A percentile compares a stretch with the other conserved stretches of the same genome.
Evolutionary conservation across 129 eudicot species (phyloP).

Genomic region (Rutidosis leptorrhynchoides): DNA sequence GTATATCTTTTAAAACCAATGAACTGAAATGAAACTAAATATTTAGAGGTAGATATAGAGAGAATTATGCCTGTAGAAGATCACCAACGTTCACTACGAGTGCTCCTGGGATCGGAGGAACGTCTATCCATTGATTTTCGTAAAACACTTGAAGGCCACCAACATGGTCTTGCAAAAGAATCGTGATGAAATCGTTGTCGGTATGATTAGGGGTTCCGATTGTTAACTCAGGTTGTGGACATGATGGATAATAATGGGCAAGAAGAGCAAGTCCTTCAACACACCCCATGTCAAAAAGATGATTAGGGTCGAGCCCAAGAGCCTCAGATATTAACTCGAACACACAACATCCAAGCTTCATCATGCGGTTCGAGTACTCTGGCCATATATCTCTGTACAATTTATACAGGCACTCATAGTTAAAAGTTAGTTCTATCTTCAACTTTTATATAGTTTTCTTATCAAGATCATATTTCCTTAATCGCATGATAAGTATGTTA

Average conservation of each 20-base stretch:
- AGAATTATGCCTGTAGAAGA: slow-evolving; percentile 39
- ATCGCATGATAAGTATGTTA: too few species aligned
- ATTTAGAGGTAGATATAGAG: not conserved
- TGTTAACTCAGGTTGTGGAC: slow-evolving; percentile 45
- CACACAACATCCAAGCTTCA: slow-evolving; percentile 31
- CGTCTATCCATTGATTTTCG: slow-evolving; percentile 47
- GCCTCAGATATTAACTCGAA: slow-evolving; percentile 45
- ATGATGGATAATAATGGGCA: slow-evolving; percentile 42
- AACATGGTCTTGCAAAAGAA: slow-evolving; percentile 48
- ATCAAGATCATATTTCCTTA: too few species aligned
- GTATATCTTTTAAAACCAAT: not conserved
- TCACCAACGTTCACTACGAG: slow-evolving; percentile 44
- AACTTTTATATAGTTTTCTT: too few species aligned
- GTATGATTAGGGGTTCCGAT: slow-evolving; percentile 29
- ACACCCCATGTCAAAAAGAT: slow-evolving; percentile 40
- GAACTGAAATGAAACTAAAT: not conserved
- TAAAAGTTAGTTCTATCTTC: not conserved
- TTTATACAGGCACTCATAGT: not conserved
- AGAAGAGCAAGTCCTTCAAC: slow-evolving; percentile 34
- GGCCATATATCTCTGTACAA: slow-evolving; percentile 34
- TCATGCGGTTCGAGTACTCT: slow-evolving; percentile 27
- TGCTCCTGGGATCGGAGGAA: slow-evolving; percentile 40
- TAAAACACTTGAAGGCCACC: slow-evolving; percentile 50
- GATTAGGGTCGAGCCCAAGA: slow-evolving; percentile 37
- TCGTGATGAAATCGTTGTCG: slow-evolving; percentile 36